Evolutionary conservation across 805 yeast species (phyloP).

Genomic region (Spathaspora sp.): DNA sequence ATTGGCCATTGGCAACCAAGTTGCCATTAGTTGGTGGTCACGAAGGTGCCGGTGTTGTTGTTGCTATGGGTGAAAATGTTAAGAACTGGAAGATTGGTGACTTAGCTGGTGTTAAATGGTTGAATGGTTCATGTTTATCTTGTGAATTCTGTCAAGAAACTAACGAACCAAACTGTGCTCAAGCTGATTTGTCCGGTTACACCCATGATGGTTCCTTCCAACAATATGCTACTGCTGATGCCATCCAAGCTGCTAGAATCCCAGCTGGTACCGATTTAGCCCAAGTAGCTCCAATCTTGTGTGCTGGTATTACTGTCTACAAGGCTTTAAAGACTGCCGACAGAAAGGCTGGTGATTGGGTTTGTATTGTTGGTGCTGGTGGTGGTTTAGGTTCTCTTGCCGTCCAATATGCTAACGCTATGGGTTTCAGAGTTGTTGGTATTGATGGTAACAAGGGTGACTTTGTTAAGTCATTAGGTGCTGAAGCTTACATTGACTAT

Average conservation of each 20-base stretch:
- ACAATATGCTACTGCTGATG: conserved; percentile 63
- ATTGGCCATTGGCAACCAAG: conserved; percentile 43
- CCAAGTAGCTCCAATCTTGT: conserved; percentile 57
- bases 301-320: conserved; percentile 69
- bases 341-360: conserved; percentile 65
- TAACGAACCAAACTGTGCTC: conserved; percentile 53
- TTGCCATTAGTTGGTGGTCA: conserved; percentile 47
- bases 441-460: conserved; percentile 72
- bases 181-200: conserved; percentile 71
- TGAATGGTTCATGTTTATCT: conserved; percentile 40
- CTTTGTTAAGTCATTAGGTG: conserved; percentile 54
- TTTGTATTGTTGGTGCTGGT: conserved; percentile 73
- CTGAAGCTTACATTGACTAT: conserved; percentile 60
- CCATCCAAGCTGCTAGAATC: conserved; percentile 58
- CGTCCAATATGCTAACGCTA: conserved; percentile 69
- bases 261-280: conserved; percentile 54
- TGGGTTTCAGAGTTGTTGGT: conserved; percentile 67
- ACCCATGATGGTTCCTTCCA: conserved; percentile 72
- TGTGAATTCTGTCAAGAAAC: conserved; percentile 41
- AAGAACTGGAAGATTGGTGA: conserved; percentile 43
- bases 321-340: conserved; percentile 62
- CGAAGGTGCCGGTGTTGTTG: conserved; percentile 48
- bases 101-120: conserved; percentile 44
- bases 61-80: conserved; percentile 39
- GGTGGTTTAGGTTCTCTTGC: conserved; percentile 81